Percentiles rank a stretch among this genome's conserved stretches.
These are phyloP conservation scores for Hyaloscypha bicolor DNA, from an alignment of 495 filamentous ascomycete species.

Conservation along the genomic window DNA sequence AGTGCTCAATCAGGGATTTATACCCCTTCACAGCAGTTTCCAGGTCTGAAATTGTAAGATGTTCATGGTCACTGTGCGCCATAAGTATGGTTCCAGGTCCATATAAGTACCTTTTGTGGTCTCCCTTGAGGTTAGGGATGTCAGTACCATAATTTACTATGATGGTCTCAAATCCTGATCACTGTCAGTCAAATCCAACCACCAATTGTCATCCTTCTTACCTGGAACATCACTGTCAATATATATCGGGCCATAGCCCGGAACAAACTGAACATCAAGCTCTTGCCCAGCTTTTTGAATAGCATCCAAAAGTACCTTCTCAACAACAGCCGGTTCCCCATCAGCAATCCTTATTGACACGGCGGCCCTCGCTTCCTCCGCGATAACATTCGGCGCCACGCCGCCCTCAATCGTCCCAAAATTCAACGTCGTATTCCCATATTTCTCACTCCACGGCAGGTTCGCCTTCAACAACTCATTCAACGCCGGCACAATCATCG, in stretches of 20 bases:
- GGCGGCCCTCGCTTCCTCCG: conserved; percentile 66
- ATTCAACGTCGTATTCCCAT: conserved; percentile 86
- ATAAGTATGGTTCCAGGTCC: conserved; percentile 81
- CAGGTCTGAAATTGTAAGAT: conserved; percentile 68
- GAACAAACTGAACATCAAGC: conserved; percentile 59
- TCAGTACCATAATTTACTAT: conserved; percentile 94
- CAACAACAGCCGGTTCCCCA: conserved; percentile 61
- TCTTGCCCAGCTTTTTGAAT: conserved; percentile 57
- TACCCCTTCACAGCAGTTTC: conserved; percentile 71
- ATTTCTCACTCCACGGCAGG: conserved; percentile 72
- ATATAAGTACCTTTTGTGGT: conserved; percentile 84
- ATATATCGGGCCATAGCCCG: conserved; percentile 73
- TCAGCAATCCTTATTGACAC: conserved; percentile 75
- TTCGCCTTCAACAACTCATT: conserved; percentile 61
- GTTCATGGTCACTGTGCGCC: conserved; percentile 86
- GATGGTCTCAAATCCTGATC: conserved; percentile 70
- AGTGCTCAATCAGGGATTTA: conserved; percentile 67
- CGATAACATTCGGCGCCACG: conserved; percentile 87
- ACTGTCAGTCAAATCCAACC: not conserved
- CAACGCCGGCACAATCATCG: conserved; percentile 70
- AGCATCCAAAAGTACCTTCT: conserved; percentile 57
- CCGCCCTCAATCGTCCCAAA: conserved; percentile 78
- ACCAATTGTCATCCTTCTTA: conserved; percentile 21
- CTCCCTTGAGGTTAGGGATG: conserved; percentile 61
- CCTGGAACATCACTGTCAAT: conserved; percentile 79